A percentile compares a stretch with the other conserved stretches of the same genome.
Evolutionary conservation across 495 filamentous ascomycete species (phyloP).

Genomic region (Hypoxylon subgilvum): DNA sequence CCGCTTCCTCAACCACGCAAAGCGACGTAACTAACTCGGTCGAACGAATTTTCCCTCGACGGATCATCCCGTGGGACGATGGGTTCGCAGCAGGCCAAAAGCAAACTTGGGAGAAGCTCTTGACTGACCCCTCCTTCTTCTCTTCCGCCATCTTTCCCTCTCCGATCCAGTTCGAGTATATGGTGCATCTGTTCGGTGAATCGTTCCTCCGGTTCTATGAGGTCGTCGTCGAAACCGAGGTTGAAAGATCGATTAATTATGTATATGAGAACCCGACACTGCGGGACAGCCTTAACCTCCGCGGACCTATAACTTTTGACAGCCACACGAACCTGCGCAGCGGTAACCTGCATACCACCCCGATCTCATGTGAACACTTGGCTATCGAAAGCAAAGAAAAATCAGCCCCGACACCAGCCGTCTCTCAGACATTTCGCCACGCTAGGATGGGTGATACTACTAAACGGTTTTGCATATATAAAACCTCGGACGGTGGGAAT

Average conservation of each 20-base stretch:
- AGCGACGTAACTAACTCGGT: no score
- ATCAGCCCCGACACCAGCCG: conserved; percentile 12
- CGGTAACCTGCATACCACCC: conserved; percentile 12
- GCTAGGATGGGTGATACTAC: conserved; percentile 39
- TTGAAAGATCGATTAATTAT: conserved; percentile 38
- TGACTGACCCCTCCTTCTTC: conserved; percentile 28
- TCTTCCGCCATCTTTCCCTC: conserved; percentile 38
- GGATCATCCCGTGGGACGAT: no score
- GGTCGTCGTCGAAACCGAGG: conserved; percentile 39
- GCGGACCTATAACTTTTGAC: conserved; percentile 44
- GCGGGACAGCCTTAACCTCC: conserved; percentile 34
- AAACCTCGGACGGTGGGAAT: conserved; percentile 36
- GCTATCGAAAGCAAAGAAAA: conserved; percentile 18
- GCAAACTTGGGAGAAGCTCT: conserved; percentile 38
- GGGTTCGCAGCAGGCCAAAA: conserved; percentile 33
- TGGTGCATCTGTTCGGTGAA: conserved; percentile 41
- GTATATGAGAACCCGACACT: conserved; percentile 37
- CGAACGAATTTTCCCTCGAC: no score
- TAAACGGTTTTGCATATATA: conserved; percentile 55
- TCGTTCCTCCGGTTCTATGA: conserved; percentile 39
- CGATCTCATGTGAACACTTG: conserved; percentile 25
- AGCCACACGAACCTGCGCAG: conserved; percentile 43
- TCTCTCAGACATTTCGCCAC: conserved; percentile 7
- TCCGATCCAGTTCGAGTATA: conserved; percentile 41
- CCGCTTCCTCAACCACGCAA: no score